Base-by-base conservation (phyloP, 495 filamentous ascomycete species). In the Eremomyces bilateralis region DNA sequence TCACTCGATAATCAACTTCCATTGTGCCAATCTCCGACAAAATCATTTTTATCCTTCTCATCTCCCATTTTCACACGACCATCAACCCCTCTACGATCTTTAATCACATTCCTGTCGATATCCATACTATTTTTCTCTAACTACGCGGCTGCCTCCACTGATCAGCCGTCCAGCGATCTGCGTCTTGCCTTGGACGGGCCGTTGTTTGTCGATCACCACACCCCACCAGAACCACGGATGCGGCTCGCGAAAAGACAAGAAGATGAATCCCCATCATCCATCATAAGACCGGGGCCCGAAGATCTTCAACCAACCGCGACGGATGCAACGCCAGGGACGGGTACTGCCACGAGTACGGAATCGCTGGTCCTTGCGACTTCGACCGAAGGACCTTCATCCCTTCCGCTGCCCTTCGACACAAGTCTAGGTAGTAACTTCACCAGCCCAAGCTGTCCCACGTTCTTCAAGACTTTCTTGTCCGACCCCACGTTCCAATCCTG, bases 391-490 rank as follows among this genome's bases (percentile, higher is more conserved):
- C 22, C 13, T 4, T 16, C 24, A 1, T 51, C 63, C 12, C 57
- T 88, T 20, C 80, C 81, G 0, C 63, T 53, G 4, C 65, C 76
- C 3, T 80, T 85, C 49, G 80, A 88, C 46, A 71, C 67, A 29
- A 67, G 61, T 40, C 53, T 84, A 27, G 65, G 67, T 13, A 62
- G 61, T 33, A 79, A 82, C 48, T 85, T 80, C 59, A 71, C 69
- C 1, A 54, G 56, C 15, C 39, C 48, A 13, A 57, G 51, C 34
- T 91, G 81, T 49, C 61, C 67, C 6, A 43, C 48, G 4, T 91
- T 84, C 58, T 74, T 85, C 58, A 59, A 63, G 12, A 44, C 50
- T 1, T 78, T 84, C 52, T 62, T 81, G 31, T 46, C 47, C 19
- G 67, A 79, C 42, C 41, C 53, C 13, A 68, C 65, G 13, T 79